Evolutionary conservation across 768 basidiomycete species (phyloP).

Genomic region (Naganishia randhawae): DNA sequence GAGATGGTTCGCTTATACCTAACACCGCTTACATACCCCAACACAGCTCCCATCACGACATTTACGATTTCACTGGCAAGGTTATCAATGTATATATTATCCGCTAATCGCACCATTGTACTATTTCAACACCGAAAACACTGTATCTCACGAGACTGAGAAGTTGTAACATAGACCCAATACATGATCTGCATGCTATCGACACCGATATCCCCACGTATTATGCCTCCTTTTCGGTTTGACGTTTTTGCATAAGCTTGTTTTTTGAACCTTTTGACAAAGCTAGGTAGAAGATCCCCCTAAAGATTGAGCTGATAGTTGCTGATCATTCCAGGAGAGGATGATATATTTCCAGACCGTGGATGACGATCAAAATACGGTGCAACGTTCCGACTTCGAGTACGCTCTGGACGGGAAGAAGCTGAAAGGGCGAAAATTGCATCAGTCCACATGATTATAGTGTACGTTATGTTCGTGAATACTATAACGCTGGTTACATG

Average conservation of each 20-base stretch:
- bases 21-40: background rate
- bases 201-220: background rate
- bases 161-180: background rate
- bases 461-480: conserved; percentile 51
- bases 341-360: too few relatives aligned
- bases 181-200: background rate
- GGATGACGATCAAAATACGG: background rate
- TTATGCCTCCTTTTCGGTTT: background rate
- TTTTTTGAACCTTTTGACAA: too few relatives aligned
- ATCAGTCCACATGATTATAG: conserved; percentile 36
- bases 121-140: background rate
- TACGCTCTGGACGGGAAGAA: too few relatives aligned
- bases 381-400: too few relatives aligned
- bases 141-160: background rate
- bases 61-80: background rate
- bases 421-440: background rate
- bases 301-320: too few relatives aligned
- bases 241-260: too few relatives aligned
- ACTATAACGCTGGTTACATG: too few relatives aligned
- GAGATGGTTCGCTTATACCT: too few relatives aligned
- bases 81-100: background rate
- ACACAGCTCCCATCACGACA: background rate
- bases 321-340: too few relatives aligned
- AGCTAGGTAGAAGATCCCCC: too few relatives aligned
- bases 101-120: background rate